Percentiles rank a stretch among this genome's conserved stretches.
Evolutionary conservation across 345 rosid genomes (phyloP).

Genomic region (Eucalyptus victrix): DNA sequence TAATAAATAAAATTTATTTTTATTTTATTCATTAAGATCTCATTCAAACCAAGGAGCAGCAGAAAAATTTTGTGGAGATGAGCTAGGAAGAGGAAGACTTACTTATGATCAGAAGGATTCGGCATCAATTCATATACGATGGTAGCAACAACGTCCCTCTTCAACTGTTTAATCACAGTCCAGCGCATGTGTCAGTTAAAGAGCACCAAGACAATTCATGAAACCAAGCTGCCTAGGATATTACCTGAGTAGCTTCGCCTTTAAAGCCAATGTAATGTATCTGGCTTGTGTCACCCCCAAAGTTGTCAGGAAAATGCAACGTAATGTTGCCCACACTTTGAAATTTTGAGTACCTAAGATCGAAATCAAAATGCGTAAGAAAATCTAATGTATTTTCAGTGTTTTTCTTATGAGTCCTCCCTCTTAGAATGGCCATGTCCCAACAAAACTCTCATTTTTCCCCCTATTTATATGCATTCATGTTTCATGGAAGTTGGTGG

Average conservation of each 20-base stretch:
- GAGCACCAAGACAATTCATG: not conserved
- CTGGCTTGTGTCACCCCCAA: conserved; percentile 71
- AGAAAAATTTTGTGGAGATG: not conserved
- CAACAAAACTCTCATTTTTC: not conserved
- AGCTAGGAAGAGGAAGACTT: conserved; percentile 17
- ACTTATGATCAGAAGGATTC: conserved; percentile 99
- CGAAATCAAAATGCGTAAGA: not conserved
- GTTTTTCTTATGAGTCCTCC: not conserved
- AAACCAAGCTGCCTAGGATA: not conserved
- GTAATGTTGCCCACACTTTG: conserved; percentile 86
- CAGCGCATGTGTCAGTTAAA: not conserved
- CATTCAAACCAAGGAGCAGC: not conserved
- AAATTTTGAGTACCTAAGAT: conserved; percentile 69
- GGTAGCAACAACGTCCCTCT: conserved; percentile 85
- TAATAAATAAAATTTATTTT: not conserved
- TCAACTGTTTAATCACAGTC: conserved; percentile 39
- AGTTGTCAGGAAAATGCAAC: conserved; percentile 91
- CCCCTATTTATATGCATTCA: not conserved
- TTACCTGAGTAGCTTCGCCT: conserved; percentile 98
- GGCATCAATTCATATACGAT: conserved; percentile 88
- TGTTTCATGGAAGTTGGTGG: not conserved
- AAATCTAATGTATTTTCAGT: not conserved
- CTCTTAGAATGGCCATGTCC: not conserved
- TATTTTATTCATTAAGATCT: not conserved
- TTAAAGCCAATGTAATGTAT: conserved; percentile 87